Evolutionary conservation across 2,329 filamentous ascomycete species (phyloP).

Genomic region (Westerdykella aurantiaca): DNA sequence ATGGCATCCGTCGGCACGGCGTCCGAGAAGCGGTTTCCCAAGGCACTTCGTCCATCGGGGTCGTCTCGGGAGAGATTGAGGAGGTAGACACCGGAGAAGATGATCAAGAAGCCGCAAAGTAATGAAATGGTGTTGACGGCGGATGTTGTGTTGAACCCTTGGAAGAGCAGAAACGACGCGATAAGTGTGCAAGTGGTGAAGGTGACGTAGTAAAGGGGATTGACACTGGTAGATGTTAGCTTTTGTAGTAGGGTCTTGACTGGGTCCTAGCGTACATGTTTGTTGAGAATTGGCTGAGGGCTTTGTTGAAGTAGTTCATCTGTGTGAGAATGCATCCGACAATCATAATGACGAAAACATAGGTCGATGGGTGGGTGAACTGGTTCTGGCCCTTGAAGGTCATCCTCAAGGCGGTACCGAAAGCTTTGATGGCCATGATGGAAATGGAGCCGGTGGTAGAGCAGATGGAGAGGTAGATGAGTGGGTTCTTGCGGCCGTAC

Average conservation of each 20-base stretch:
- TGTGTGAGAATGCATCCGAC: constrained; percentile 92
- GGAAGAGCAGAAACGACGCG: constrained; percentile 93
- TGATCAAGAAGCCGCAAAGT: constrained; percentile 86
- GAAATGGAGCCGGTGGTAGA: constrained; percentile 95
- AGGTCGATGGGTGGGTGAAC: constrained; percentile 89
- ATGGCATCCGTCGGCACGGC: constrained; percentile 88
- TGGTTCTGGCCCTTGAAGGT: constrained; percentile 92
- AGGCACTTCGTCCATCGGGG: constrained; percentile 67
- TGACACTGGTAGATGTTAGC: constrained; percentile 58
- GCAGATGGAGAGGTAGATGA: constrained; percentile 96
- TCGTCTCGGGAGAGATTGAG: constrained; percentile 92
- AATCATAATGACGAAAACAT: constrained; percentile 93
- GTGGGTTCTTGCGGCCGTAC: constrained; percentile 89
- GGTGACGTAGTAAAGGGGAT: constrained; percentile 94
- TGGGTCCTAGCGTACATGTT: constrained; percentile 67
- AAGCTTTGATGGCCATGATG: constrained; percentile 98
- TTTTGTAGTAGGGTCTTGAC: background rate
- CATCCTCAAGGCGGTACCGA: constrained; percentile 94
- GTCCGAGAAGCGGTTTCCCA: constrained; percentile 54
- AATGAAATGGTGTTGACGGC: constrained; percentile 88
- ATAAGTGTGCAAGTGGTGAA: constrained; percentile 92
- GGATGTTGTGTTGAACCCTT: constrained; percentile 91
- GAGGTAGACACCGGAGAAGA: constrained; percentile 92
- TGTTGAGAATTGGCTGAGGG: constrained; percentile 90
- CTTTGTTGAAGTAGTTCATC: constrained; percentile 99